Evolutionary conservation across 1,139 yeast genomes (phyloP), one percentile per base, ranked within the genome.

Genomic region (Geotrichum bryndzae): DNA sequence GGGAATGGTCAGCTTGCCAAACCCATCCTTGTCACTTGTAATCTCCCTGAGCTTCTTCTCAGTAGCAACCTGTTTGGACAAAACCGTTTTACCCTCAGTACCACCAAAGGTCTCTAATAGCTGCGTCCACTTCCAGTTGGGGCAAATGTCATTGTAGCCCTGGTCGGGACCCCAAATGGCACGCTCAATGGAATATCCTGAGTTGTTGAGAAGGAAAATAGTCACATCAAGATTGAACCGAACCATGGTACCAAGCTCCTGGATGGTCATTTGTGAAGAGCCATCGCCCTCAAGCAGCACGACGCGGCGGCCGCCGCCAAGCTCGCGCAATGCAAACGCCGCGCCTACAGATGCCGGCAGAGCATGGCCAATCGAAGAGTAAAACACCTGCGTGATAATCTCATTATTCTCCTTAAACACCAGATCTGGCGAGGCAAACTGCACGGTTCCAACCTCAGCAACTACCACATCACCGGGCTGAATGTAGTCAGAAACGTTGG

Each of bases 171-270:
- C 97, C 73, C 85, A 82, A 63, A 90, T 88, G 41, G 87, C 83
- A 68, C 97, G 83, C 76, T 91, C 97, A 61, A 90, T 89, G 0
- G 96, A 86, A 75, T 90, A 91, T 0, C 97, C 97, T 62, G 83
- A 82, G 73, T 91, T 91, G 76, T 90, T 91, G 74, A 90, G 77
- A 62, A 90, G 73, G 66, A 89, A 79, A 35, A 91, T 80, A 55
- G 86, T 82, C 27, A 92, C 88, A 22, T 82, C 81, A 46, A 86
- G 77, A 33, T 80, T 78, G 67, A 82, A 79, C 62, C 91, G 81
- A 57, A 87, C 74, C 71, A 82, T 85, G 31, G 90, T 84, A 1
- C 94, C 84, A 57, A 90, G 75, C 72, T 90, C 97, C 68, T 76
- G 79, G 56, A 87, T 80, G 1, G 96, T 89, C 96, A 90, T 88